Conservation (phyloP, 805 yeast genomes). For the Kodamaea sagamina region DNA sequence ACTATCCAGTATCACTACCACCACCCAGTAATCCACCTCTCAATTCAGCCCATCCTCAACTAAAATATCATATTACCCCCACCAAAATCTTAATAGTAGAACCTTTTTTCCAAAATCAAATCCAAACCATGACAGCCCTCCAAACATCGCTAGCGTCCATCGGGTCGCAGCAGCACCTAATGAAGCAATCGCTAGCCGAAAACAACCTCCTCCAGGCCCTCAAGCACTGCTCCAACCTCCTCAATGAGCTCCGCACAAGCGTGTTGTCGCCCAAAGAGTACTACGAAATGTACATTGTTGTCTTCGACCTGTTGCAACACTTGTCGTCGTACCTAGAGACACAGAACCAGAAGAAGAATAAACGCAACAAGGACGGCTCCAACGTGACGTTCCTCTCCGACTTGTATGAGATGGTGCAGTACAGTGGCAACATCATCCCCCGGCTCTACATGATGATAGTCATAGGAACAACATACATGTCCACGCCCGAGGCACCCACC, state of each 20-base stretch:
- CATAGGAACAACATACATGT: slow-evolving; percentile 87
- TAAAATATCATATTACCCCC: no score
- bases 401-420: slow-evolving; percentile 90
- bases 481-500: slow-evolving; percentile 73
- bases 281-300: slow-evolving; percentile 84
- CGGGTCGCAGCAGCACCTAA: slow-evolving; percentile 67
- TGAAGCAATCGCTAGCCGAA: slow-evolving; percentile 74
- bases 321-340: slow-evolving; percentile 56
- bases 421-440: slow-evolving; percentile 91
- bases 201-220: slow-evolving; percentile 79
- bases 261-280: slow-evolving; percentile 84
- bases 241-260: slow-evolving; percentile 79
- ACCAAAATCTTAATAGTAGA: background rate
- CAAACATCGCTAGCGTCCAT: slow-evolving; percentile 43
- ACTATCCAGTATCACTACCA: no score
- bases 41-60: no score
- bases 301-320: slow-evolving; percentile 77
- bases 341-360: slow-evolving; percentile 31
- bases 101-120: background rate
- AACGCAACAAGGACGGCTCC: slow-evolving; percentile 26
- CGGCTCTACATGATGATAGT: slow-evolving; percentile 92
- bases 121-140: slow-evolving; percentile 2
- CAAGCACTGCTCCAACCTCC: slow-evolving; percentile 79
- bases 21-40: no score
- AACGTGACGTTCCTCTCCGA: slow-evolving; percentile 61